Conservation (phyloP, 2,329 filamentous ascomycete species). For the Beauveria asiatica region DNA sequence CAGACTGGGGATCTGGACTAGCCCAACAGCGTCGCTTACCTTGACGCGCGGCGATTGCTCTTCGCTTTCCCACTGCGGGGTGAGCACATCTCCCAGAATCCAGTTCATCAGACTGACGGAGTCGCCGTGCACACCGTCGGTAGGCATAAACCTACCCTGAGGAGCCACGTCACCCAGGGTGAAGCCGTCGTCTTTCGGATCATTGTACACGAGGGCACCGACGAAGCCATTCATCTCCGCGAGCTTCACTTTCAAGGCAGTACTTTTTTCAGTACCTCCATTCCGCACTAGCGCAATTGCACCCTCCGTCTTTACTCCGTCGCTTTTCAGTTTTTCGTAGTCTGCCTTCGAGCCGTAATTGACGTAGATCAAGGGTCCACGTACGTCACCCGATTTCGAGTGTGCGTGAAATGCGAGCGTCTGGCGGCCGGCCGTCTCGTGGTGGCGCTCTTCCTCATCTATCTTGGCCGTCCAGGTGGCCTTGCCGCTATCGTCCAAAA, state of each 20-base stretch:
- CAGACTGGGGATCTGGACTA: constrained; percentile 80
- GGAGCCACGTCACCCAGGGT: constrained; percentile 64
- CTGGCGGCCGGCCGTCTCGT: constrained; percentile 55
- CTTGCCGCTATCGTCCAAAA: constrained; percentile 60
- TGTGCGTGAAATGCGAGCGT: constrained; percentile 80
- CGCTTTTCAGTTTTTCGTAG: constrained; percentile 63
- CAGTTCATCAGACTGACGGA: constrained; percentile 73
- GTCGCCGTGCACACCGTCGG: constrained; percentile 74
- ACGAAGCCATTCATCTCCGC: constrained; percentile 79
- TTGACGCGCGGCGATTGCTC: constrained; percentile 57
- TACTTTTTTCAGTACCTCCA: constrained; percentile 63
- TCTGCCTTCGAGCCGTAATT: constrained; percentile 86
- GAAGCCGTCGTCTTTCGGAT: constrained; percentile 79
- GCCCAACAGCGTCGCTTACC: constrained; percentile 59
- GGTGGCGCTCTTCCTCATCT: constrained; percentile 66
- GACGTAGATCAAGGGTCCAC: constrained; percentile 79
- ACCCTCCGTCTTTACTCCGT: constrained; percentile 64
- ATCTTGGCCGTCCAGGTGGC: constrained; percentile 70
- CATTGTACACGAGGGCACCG: constrained; percentile 87
- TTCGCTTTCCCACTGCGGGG: constrained; percentile 74
- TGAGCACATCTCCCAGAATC: constrained; percentile 85
- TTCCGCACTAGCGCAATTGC: constrained; percentile 80
- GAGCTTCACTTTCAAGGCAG: constrained; percentile 77
- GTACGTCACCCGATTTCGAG: constrained; percentile 78
- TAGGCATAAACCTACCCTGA: constrained; percentile 69